These are phyloP conservation scores for Bipolaris sorokiniana DNA, from an alignment of 2,329 filamentous ascomycete genomes.

Conservation along the genomic window DNA sequence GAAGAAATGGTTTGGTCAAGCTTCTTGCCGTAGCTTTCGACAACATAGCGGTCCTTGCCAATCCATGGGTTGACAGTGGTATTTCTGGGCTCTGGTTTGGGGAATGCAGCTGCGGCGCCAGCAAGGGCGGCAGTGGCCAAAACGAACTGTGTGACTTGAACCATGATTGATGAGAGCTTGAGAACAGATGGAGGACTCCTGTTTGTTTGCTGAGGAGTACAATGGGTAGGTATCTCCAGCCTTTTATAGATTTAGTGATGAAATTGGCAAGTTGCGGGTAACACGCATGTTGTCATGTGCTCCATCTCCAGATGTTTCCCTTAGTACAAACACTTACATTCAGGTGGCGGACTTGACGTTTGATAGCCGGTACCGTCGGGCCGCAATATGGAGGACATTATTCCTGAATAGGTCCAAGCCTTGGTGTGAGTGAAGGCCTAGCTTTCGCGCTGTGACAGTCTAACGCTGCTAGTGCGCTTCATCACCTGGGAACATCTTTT, in stretches of 20 bases:
- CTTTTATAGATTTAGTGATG: constrained; percentile 15
- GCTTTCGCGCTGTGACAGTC: constrained; percentile 5
- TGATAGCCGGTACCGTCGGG: constrained; percentile 24
- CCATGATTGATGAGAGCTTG: constrained; percentile 24
- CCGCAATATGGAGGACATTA: constrained; percentile 11
- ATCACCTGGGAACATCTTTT: neutral
- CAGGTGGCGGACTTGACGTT: neutral
- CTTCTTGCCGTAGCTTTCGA: constrained; percentile 32
- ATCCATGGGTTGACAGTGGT: constrained; percentile 28
- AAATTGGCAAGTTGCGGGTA: neutral
- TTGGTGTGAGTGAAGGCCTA: constrained; percentile 17
- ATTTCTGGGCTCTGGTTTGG: constrained; percentile 14
- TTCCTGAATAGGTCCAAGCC: constrained; percentile 8
- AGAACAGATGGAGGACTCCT: constrained; percentile 2
- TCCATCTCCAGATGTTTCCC: constrained; percentile 11
- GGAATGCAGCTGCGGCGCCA: constrained; percentile 25
- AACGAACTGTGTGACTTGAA: constrained; percentile 32
- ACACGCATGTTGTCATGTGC: constrained; percentile 9
- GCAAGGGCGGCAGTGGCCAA: constrained; percentile 30
- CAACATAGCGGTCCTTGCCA: constrained; percentile 34
- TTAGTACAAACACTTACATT: neutral
- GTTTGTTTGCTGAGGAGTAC: constrained; percentile 6
- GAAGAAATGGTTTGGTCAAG: constrained; percentile 35
- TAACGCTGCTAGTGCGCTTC: constrained; percentile 4
- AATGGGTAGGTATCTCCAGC: constrained; percentile 7